Evolutionary conservation across 495 filamentous ascomycete species (phyloP), one percentile per base, ranked within the genome.

Genomic region (Aspergillus wentii): DNA sequence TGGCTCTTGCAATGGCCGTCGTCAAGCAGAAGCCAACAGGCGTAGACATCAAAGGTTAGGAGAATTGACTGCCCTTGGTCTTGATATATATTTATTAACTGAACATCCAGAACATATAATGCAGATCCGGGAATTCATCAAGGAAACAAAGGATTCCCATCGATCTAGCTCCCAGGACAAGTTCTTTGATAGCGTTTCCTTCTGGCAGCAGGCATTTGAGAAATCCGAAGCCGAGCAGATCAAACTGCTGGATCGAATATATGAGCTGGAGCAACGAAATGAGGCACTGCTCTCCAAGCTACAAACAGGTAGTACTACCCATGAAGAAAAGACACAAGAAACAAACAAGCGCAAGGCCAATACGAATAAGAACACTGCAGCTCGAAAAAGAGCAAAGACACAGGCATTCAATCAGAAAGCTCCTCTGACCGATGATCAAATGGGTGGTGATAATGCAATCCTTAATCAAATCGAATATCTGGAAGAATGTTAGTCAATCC

Each of bases 161-260:
- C 37, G 36, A 17, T 29, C 15, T 22, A 42, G 30, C 30, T 29
- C 32, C 25, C 47, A 44, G 0, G 53, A 60, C 17, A 59, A 59
- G 28, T 66, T 61, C 46, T 59, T 75, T 33, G 72, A 77, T 44
- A 71, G 67, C 30, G 51, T 62, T 11, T 44, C 56, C 9, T 74
- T 73, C 57, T 77, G 73, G 73, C 64, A 69, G 41, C 50, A 59
- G 23, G 68, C 71, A n/a, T 74, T 66, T 32, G 52, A 60, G 29
- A 58, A 56, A 21, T 65, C 71, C 8, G 61, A 72, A 43, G 53
- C 49, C 10, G 68, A 68, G 29, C 68, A 73, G 33, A 65, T 48
- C 29, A 64, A 55, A 31, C 46, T 77, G 2, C 53, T 59, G 19
- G 62, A 73, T 30, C 61, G 52, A 3, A 46, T 74, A 3, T 63